Conservation (phyloP, 345 rosid species). For the Aurinia saxatilis region DNA sequence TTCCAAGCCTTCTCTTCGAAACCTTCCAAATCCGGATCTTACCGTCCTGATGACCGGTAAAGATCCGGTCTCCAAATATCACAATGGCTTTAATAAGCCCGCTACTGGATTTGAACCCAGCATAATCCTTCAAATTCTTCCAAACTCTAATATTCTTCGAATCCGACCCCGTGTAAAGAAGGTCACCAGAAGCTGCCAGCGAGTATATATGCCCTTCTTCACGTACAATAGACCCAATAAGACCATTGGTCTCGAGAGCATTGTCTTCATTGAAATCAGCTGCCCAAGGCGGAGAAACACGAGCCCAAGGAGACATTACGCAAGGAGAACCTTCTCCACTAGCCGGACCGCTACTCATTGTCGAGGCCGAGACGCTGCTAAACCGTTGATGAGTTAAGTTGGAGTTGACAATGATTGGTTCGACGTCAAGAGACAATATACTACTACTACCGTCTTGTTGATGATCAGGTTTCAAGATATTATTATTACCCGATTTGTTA, state of each 20-base stretch:
- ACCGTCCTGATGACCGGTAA: slow-evolving; percentile 68
- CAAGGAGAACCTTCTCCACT: slow-evolving; percentile 61
- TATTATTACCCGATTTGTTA: slow-evolving; percentile 33
- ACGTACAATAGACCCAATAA: slow-evolving; percentile 52
- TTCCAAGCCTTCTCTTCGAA: slow-evolving; percentile 29
- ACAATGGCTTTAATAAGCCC: slow-evolving; percentile 52
- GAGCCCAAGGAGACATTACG: slow-evolving; percentile 59
- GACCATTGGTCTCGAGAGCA: slow-evolving; percentile 32
- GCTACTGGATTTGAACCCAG: slow-evolving; percentile 56
- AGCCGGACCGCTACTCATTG: slow-evolving; percentile 24
- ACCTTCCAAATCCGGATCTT: slow-evolving; percentile 63
- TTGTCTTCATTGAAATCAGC: slow-evolving; percentile 14
- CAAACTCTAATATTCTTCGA: slow-evolving; percentile 71
- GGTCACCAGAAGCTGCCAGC: slow-evolving; percentile 47
- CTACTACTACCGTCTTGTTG: slow-evolving; percentile 35
- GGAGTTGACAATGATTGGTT: slow-evolving; percentile 8
- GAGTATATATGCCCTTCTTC: slow-evolving; percentile 72
- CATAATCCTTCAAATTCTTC: slow-evolving; percentile 49
- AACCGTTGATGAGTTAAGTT: slow-evolving; percentile 22
- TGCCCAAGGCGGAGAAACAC: slow-evolving; percentile 35
- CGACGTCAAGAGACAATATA: slow-evolving; percentile 13
- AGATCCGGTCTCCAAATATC: slow-evolving; percentile 33
- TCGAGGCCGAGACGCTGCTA: slow-evolving; percentile 35
- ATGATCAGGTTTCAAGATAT: slow-evolving; percentile 41
- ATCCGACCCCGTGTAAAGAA: slow-evolving; percentile 65